Evolutionary conservation across 768 basidiomycete species (phyloP).

Genomic region (Tremella mesenterica): DNA sequence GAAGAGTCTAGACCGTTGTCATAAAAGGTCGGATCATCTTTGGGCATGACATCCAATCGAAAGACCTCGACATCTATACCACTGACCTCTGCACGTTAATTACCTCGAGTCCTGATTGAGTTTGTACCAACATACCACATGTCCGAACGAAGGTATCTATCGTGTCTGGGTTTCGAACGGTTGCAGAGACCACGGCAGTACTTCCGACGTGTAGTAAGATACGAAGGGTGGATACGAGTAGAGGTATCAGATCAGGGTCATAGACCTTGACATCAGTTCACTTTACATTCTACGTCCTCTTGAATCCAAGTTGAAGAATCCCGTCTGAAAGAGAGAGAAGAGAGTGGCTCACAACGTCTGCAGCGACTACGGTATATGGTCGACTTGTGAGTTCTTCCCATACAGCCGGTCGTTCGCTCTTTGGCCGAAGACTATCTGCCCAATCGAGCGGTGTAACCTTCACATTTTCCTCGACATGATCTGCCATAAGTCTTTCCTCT

Average conservation of each 20-base stretch:
- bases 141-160: conserved; percentile 20
- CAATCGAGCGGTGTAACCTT: conserved; percentile 24
- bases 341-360: conserved; percentile 36
- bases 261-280: conserved; percentile 40
- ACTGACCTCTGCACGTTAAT: no score
- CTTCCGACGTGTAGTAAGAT: conserved; percentile 14
- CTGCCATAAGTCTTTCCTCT: conserved; percentile 2
- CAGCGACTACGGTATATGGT: conserved; percentile 25
- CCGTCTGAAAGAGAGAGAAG: not conserved
- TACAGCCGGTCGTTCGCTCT: conserved; percentile 8
- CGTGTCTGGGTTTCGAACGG: conserved; percentile 35
- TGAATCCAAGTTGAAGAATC: not conserved
- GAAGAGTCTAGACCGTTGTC: conserved; percentile 27
- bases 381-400: conserved; percentile 10
- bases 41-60: not conserved
- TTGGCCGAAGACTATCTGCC: conserved; percentile 17
- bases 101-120: no score
- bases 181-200: conserved; percentile 36
- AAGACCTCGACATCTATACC: no score
- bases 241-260: conserved; percentile 38
- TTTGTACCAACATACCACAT: conserved; percentile 24
- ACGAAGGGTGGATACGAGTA: conserved; percentile 23
- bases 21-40: conserved; percentile 23
- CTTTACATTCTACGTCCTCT: not conserved
- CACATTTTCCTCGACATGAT: not conserved